Evolutionary conservation across 257 asterid genomes (phyloP), one percentile per base, ranked within the genome.

Genomic region (Solanum appendiculatum): DNA sequence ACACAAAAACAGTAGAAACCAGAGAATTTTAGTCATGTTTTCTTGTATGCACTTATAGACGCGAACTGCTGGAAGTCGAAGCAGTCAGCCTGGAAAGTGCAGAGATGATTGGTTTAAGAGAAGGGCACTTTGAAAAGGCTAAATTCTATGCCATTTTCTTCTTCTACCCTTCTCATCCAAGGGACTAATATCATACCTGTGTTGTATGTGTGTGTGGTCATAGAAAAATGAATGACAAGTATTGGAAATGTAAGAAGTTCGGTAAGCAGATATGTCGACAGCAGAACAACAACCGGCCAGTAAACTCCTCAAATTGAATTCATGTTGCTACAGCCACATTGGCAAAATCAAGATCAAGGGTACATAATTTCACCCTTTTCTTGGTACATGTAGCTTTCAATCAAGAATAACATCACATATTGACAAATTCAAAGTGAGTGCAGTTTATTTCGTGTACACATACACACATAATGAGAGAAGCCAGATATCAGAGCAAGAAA

Each of bases 201-300:
- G 25, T 54, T 7, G 46, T 42, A 25, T 21, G 13, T 20, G 23
- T 66, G 36, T 34, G n/a, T 23, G 13, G 18, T 20, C 51, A 37
- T 73, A 9, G 51, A 37, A 74, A 6, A 37, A 12, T 37, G 82
- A 37, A 74, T 0, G 92, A 92, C 33, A 90, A 92, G 37, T 1
- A 39, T 23, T 25, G 31, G 58, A 34, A 0, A 63, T 87, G 85
- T 83, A 58, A 27, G 80, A 87, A 83, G 85, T 85, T 83, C 89
- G 58, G 87, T 83, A 87, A 87, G 89, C 89, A 92, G 94, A 92
- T 90, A 48, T 85, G 89, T 90, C 92, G 90, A 92, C 44, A 82
- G 29, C 18, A 58, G n/a, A 72, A 89, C 93, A 91, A 91, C 92
- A 88, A 92, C 93, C 95, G 90, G 95, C 95, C 94, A 91, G 95